Base-by-base conservation (phyloP, 257 asterid genomes). In the Solanum sejunctum region DNA sequence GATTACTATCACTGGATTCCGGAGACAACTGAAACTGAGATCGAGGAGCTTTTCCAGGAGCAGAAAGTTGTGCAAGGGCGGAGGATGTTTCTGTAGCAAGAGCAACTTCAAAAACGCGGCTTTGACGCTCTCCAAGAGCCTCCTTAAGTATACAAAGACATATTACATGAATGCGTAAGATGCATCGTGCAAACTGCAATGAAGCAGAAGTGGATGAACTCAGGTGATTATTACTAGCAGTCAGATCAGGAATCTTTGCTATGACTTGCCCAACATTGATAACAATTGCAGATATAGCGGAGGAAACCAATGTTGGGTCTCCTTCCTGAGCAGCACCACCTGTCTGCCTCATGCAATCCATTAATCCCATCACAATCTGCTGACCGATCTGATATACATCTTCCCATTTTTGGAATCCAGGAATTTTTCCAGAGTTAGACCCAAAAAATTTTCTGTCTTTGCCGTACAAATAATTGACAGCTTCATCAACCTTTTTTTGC, bases 311-410 rank as follows among this genome's bases (percentile, higher is more conserved):
- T 28, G 93, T 90, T 73, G 99, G 99, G 83, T 95, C 99, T 51
- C 99, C 99, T 93, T 97, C 99, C 91, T 97, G 99, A 87, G 99
- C 99, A 45, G 99, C 99, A 87, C 99, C 99, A 75, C 99, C 99
- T 85, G 99, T 97, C 90, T 95, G 98, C 85, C 94, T 95, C 97
- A 97, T 97, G 92, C 99, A 97, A 82, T 97, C 99, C 90, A 95
- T 90, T 91, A 97, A 89, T 79, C 98, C 97, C 85, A 88, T 86
- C 52, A 97, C 98, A 85, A 94, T 92, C 84, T 95, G 92, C 80
- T 94, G 98, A 84, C 98, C 99, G 41, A 93, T 88, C 82, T 90
- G 95, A 88, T 91, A 87, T 64, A 92, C 90, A 83, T 94, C 98
- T 83, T 95, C 99, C 91, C 85, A 89, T 85, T 92, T 93, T 78